Percentiles rank a stretch among this genome's conserved stretches.
phyloP scores from a whole-genome alignment of 768 basidiomycete species.

The Rhodosporidiobolus odoratus region DNA sequence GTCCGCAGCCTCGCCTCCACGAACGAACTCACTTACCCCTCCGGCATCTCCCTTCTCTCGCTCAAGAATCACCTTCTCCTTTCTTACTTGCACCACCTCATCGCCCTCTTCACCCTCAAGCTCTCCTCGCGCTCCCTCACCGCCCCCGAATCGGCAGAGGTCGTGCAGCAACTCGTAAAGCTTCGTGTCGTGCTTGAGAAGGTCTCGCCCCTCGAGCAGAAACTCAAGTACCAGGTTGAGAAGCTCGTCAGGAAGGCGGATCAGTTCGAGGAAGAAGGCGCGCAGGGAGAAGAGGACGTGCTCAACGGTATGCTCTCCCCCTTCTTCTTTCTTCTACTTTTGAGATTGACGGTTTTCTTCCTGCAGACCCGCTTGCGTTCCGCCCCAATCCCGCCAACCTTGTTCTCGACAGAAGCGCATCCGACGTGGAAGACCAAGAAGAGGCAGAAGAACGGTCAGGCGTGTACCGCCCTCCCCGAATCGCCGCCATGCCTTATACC shows the following conservation, averaged over 20 bases:
- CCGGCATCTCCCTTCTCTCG: slow-evolving; percentile 82
- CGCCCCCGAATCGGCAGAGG: slow-evolving; percentile 19
- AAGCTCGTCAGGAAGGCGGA: slow-evolving; percentile 77
- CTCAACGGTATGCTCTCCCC: slow-evolving; percentile 38
- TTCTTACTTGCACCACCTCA: slow-evolving; percentile 76
- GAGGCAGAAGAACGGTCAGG: slow-evolving; percentile 37
- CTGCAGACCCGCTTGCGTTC: slow-evolving; percentile 80
- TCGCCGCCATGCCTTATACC: slow-evolving; percentile 82
- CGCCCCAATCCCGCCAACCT: slow-evolving; percentile 80
- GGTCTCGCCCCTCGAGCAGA: slow-evolving; percentile 70
- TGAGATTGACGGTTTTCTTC: neutral
- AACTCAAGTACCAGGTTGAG: slow-evolving; percentile 92
- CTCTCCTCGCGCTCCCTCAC: slow-evolving; percentile 34
- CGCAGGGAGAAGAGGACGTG: slow-evolving; percentile 47
- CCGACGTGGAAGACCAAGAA: slow-evolving; percentile 44
- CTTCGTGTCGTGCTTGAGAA: slow-evolving; percentile 81
- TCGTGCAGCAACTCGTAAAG: slow-evolving; percentile 74
- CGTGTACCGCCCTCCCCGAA: slow-evolving; percentile 62
- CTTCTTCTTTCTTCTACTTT: neutral
- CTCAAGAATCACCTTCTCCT: slow-evolving; percentile 78
- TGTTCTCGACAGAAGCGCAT: slow-evolving; percentile 43
- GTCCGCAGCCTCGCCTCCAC: slow-evolving; percentile 5
- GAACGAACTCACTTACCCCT: slow-evolving; percentile 24
- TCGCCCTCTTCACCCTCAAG: slow-evolving; percentile 54
- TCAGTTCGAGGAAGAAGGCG: slow-evolving; percentile 47